Evolutionary conservation across 257 asterid genomes (phyloP).

Genomic region (Nicotiana tomentosiformis): DNA sequence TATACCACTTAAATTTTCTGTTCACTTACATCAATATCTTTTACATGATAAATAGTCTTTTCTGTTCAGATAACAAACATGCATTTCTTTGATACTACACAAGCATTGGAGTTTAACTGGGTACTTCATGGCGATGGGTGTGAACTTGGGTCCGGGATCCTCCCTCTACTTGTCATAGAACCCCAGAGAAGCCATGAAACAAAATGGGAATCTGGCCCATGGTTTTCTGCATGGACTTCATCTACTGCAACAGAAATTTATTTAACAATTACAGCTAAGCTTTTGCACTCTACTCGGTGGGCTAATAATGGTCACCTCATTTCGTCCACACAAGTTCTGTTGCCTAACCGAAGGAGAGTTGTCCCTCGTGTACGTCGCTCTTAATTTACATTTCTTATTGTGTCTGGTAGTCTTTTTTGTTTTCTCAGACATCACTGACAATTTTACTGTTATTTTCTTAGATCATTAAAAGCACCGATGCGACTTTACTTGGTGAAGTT

Average conservation of each 20-base stretch:
- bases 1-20: conserved; percentile 1
- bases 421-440: conserved; percentile 3
- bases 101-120: conserved; percentile 73
- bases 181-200: conserved; percentile 53
- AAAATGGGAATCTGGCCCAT: conserved; percentile 70
- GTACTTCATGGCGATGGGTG: conserved; percentile 62
- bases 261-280: conserved; percentile 58
- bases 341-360: conserved; percentile 48
- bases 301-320: conserved; percentile 75
- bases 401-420: conserved; percentile 1
- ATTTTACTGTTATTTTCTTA: conserved; percentile 27
- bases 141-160: conserved; percentile 65
- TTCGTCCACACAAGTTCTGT: conserved; percentile 69
- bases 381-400: conserved; percentile 10
- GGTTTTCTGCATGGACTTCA: conserved; percentile 57
- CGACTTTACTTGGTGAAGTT: conserved; percentile 37
- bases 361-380: conserved; percentile 54
- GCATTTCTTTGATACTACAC: conserved; percentile 72
- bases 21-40: neutral
- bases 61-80: conserved; percentile 64
- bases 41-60: conserved; percentile 5
- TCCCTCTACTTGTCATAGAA: conserved; percentile 45
- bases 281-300: conserved; percentile 64
- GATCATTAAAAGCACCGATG: conserved; percentile 31
- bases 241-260: conserved; percentile 59